Evolutionary conservation across 495 filamentous ascomycete species (phyloP), one percentile per base, ranked within the genome.

Genomic region (Massariosphaeria phaeospora): DNA sequence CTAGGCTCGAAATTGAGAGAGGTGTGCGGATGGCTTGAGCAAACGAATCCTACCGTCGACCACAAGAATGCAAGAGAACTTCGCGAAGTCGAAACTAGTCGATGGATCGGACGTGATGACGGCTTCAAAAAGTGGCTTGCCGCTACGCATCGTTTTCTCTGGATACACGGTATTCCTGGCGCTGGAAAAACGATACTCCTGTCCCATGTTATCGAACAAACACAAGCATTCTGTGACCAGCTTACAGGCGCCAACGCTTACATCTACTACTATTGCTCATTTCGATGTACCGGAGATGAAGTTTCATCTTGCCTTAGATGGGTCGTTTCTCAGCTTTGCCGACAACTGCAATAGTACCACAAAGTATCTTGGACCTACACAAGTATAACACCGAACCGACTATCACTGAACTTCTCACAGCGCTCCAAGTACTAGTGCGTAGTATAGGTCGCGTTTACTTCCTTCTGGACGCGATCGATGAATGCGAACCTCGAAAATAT

Each of bases 191-290:
- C 52, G 10, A 41, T 47, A 13, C 33, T 55, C 12, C 25, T 35
- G 8, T 55, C 52, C 2, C 41, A 39, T 25, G 29, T 48, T 24
- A 48, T 47, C 24, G 31, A 55, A 18, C 41, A 47, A 18, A 36
- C 26, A 2, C 9, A 18, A 39, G 17, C 5, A 1, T 15, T 2
- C 1, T 55, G 33, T 25, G n/a, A 26, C 8, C 4, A 15, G 3
- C 30, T 36, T 20, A 20, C 47, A 21, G 21, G 11, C 15, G 29
- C 10, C 2, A 38, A 20, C 20, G 20, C 24, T 8, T 48, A 34
- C 17, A 4, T 55, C 15, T 55, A 55, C 33, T 55, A 39, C 42
- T 55, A 55, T 21, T 55, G 42, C 42, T 48, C 42, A 4, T 55
- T 39, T 29, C 52, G 43, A 3, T n/a, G 18, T 15, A 23, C 33